Evolutionary conservation across 2,329 filamentous ascomycete species (phyloP), one percentile per base, ranked within the genome.

Genomic region (Helotiales sp.): DNA sequence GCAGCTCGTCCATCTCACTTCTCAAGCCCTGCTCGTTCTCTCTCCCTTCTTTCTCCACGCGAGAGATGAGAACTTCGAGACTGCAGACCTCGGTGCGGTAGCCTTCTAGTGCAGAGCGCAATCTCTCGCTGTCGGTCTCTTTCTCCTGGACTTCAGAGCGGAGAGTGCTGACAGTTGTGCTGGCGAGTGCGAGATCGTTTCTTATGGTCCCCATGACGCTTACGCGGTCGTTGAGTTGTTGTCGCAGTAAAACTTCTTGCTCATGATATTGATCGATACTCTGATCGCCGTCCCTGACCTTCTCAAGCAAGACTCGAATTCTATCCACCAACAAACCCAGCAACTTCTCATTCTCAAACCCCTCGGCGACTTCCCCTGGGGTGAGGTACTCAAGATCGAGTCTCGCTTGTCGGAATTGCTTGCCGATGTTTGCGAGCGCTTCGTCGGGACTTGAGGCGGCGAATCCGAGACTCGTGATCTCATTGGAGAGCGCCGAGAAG

Each of bases 371-470:
- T 74, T 89, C 87, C 6, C 87, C 87, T 0, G 87, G 87, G 0
- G 83, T 85, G 22, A 89, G 80, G 72, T 89, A 89, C 75, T 89
- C 87, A 2, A 89, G 82, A 71, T 89, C 87, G 0, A 89, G 78
- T 1, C 87, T 83, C 1, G 87, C 87, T 1, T 83, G 76, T 22
- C 87, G 84, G 77, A 90, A 85, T 1, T 83, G 81, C 1, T 79
- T 69, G 0, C 80, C 75, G 13, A 90, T 80, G 0, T 82, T 80
- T 1, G 78, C 68, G 7, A 89, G 73, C 0, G 65, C 66, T n/a
- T 69, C 67, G 45, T 76, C 74, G 13, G 73, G 74, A 65, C 85
- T 82, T n/a, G 83, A 82, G n/a, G 77, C 64, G 0, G 84, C 82
- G 70, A 89, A 89, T 6, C 86, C 86, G 0, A 89, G 80, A 0